phyloP scores from a whole-genome alignment of 768 basidiomycete genomes.

The Mycena galericulata region DNA sequence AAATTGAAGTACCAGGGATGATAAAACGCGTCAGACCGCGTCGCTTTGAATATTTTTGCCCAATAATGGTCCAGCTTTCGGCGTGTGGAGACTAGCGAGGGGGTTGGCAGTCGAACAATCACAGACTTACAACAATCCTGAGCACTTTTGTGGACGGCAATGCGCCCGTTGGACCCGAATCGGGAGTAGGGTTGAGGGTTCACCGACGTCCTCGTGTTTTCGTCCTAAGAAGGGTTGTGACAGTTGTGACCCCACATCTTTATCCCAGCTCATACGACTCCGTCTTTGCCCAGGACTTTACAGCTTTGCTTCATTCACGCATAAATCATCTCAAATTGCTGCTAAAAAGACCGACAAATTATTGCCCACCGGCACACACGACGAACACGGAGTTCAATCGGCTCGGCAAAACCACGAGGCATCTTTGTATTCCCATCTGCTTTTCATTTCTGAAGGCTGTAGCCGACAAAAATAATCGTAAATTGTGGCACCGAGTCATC shows the following conservation, averaged over 20 bases:
- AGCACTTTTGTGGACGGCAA: constrained; percentile 18
- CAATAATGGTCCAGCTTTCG: background rate
- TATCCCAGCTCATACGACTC: background rate
- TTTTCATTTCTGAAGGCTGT: constrained; percentile 43
- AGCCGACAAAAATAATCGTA: constrained; percentile 37
- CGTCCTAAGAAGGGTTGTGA: background rate
- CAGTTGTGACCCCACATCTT: background rate
- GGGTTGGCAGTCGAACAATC: background rate
- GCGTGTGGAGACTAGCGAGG: background rate
- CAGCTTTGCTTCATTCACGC: background rate
- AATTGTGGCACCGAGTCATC: constrained; percentile 49
- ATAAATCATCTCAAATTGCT: constrained; percentile 41
- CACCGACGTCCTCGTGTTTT: constrained; percentile 37
- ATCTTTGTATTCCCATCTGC: constrained; percentile 51
- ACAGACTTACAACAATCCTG: background rate
- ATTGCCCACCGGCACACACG: constrained; percentile 20
- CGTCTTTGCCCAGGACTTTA: background rate
- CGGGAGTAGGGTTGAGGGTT: constrained; percentile 47
- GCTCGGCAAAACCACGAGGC: constrained; percentile 58
- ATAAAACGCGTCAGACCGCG: too few species aligned
- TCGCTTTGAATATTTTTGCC: too few species aligned
- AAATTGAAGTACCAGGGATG: too few species aligned
- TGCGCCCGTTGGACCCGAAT: constrained; percentile 13
- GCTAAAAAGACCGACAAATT: constrained; percentile 40
- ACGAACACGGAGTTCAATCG: constrained; percentile 46